phyloP scores from a whole-genome alignment of 805 yeast species.

The Zygoascus ofunaensis region DNA sequence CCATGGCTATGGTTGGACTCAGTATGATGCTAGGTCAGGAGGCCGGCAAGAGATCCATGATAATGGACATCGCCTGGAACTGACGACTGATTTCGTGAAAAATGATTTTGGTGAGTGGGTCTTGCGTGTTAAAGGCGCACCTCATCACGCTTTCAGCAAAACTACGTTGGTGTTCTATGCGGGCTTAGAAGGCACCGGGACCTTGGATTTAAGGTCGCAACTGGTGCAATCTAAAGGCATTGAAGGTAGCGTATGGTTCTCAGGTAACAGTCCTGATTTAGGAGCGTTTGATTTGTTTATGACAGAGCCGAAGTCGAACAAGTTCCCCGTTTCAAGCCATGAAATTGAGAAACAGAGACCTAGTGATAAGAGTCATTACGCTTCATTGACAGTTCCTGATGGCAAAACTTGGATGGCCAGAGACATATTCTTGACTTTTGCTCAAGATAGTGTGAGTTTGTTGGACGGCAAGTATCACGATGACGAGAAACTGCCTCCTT shows the following conservation, averaged over 20 bases:
- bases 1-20: conserved; percentile 73
- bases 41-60: conserved; percentile 75
- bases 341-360: conserved; percentile 31
- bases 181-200: conserved; percentile 57
- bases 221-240: conserved; percentile 21
- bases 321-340: conserved; percentile 38
- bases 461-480: conserved; percentile 31
- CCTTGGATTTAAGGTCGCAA: conserved; percentile 23
- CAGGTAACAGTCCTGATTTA: conserved; percentile 53
- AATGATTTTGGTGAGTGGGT: conserved; percentile 70
- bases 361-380: conserved; percentile 45
- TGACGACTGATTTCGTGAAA: conserved; percentile 71
- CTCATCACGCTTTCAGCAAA: conserved; percentile 36
- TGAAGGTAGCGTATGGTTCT: conserved; percentile 30
- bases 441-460: conserved; percentile 58
- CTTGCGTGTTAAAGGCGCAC: conserved; percentile 55
- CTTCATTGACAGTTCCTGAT: conserved; percentile 61
- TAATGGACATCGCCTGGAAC: conserved; percentile 46
- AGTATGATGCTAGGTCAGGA: conserved; percentile 79
- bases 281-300: conserved; percentile 56
- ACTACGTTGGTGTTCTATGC: conserved; percentile 70
- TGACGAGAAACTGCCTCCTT: conserved; percentile 31
- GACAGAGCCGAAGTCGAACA: conserved; percentile 41
- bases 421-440: conserved; percentile 60
- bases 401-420: conserved; percentile 68